phyloP scores from a whole-genome alignment of 306 rosid genomes.

The Abrus pulchellus region DNA sequence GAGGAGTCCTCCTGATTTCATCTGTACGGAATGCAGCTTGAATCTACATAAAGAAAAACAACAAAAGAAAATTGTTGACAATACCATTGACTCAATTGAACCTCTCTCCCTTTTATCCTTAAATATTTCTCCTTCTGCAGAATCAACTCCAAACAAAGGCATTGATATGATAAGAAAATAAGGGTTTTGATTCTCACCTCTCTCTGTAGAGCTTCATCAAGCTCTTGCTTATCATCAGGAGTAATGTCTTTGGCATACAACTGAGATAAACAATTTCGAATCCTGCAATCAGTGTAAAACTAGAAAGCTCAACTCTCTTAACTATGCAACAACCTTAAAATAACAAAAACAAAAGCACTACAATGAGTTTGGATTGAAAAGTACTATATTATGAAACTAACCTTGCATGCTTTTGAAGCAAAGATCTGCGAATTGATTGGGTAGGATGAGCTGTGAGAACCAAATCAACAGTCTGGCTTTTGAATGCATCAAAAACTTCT shows the following conservation, averaged over 20 bases:
- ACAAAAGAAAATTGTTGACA: slow-evolving; percentile 29
- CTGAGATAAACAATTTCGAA: slow-evolving; percentile 82
- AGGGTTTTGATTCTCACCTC: slow-evolving; percentile 68
- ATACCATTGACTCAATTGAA: slow-evolving; percentile 1
- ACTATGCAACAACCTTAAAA: background rate
- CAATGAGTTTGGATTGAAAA: slow-evolving; percentile 14
- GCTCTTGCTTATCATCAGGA: slow-evolving; percentile 99
- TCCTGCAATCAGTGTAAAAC: slow-evolving; percentile 57
- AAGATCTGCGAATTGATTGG: slow-evolving; percentile 94
- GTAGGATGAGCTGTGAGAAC: slow-evolving; percentile 99
- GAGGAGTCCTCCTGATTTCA: slow-evolving; percentile 93
- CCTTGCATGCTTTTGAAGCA: slow-evolving; percentile 99
- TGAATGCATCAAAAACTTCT: slow-evolving; percentile 95
- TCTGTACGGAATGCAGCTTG: slow-evolving; percentile 99
- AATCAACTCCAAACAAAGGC: slow-evolving; percentile 3
- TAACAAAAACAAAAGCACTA: background rate
- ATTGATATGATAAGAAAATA: background rate
- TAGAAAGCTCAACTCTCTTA: slow-evolving; percentile 7
- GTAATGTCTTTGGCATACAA: slow-evolving; percentile 91
- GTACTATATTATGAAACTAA: slow-evolving; percentile 46
- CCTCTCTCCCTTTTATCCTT: background rate
- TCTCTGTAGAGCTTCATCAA: slow-evolving; percentile 95
- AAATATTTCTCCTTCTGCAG: background rate
- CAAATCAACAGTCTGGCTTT: slow-evolving; percentile 95
- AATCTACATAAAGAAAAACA: slow-evolving; percentile 61